Base-by-base conservation (phyloP, 768 basidiomycete genomes). In the Xanthoconium stramineum region DNA sequence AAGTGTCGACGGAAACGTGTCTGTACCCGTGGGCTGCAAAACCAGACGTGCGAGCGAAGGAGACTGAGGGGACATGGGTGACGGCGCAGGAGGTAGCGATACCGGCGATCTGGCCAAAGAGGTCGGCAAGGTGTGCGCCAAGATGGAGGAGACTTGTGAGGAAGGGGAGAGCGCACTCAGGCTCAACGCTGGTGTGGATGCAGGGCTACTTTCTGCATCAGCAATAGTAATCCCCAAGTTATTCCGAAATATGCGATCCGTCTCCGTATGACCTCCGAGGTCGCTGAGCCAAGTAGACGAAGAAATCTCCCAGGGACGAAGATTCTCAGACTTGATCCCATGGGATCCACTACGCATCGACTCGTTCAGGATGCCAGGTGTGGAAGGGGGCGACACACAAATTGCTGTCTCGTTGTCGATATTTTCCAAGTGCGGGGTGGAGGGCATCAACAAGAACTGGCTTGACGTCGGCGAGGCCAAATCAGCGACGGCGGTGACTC, bases 251-350 rank as follows among this genome's bases (percentile, higher is more conserved):
- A 71, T 59, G 49, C 62, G 66, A 52, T 73, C 70, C 7, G 67
- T 70, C 44, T 71, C 69, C 20, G 63, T 69, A 48, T 67, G 50
- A 50, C 67, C 67, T 29, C 69, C 71, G 50, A 70, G 68, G 51
- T 70, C 71, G 47, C 55, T 66, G 52, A 70, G 69, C 70, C 72
- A 68, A 47, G 61, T 72, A 29, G 71, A 62, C 13, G 64, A 55
- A 48, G 61, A 52, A 30, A 59, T 46, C 45, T 57, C 58, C 61
- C 68, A 66, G 48, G 61, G 53, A 37, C 48, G 56, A 49, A 39
- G 64, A 59, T 65, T 59, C 54, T 37, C 62, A 13, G 33, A n/a
- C 48, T 55, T 60, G 46, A 42, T 33, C 38, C 51, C 35, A 29
- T 43, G 37, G 24, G 53, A 53, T 61, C 44, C 61, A 46, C 55